Base-by-base conservation (phyloP, 108 stramenopile genomes). In the Skeletonema tropicum region DNA sequence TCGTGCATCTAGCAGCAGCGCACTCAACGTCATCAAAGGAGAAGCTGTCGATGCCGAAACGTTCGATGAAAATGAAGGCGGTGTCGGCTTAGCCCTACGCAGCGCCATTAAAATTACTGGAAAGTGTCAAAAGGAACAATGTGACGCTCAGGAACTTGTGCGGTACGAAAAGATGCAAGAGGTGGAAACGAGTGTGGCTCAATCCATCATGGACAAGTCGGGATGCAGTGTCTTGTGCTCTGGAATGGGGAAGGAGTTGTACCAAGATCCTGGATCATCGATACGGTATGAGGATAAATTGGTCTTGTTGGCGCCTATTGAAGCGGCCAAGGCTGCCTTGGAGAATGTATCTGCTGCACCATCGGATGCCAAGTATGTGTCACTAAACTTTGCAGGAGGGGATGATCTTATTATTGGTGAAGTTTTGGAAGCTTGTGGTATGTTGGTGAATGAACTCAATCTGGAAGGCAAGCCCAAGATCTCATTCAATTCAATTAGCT, bases 371-470 rank as follows among this genome's bases (percentile, higher is more conserved):
- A 64, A 68, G 30, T 64, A 41, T 7, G 52, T 80, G 14, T 55
- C 55, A 9, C 31, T 80, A 10, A 80, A 80, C 55, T 86, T 90
- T 73, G 68, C 86, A 36, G 89, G 92, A 35, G 92, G 92, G 6
- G 89, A 92, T 71, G 89, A 92, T 85, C 77, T 92, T 58, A 83
- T 87, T 59, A 59, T 89, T 32, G 75, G 78, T 30, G 89, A 92
- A 79, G 89, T 92, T 2, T 36, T 86, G 71, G 80, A 89, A 30
- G 92, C 89, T 33, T 65, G 75, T 29, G 77, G 76, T 41, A 57
- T 87, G 35, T 65, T 92, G 45, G 87, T 85, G 39, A 31, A 81
- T 15, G 80, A 57, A 6, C 62, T 90, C 36, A 80, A 85, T 35
- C 62, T 85, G 35, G 21, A 80, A 3, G 85, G 48, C 36, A 87